phyloP scores from a whole-genome alignment of 139 green algal genomes.

The Chlamydomonas sp. region DNA sequence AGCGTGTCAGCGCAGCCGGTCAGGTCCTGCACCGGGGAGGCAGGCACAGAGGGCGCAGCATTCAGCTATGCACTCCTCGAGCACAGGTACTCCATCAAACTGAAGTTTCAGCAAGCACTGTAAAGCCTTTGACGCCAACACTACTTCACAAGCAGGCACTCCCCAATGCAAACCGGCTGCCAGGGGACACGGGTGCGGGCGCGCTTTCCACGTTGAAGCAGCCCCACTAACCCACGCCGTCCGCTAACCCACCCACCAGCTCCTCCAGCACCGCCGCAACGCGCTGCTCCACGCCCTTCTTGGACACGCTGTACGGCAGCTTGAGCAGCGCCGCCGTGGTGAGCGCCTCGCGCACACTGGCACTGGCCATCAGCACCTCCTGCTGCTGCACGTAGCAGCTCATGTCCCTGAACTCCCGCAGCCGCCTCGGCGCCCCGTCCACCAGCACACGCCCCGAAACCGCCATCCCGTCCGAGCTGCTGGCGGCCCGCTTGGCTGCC shows the following conservation, averaged over 20 bases:
- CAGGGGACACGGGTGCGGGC: too few species aligned
- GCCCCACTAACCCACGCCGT: too few species aligned
- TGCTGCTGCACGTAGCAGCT: conserved; percentile 72
- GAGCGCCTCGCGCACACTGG: conserved; percentile 70
- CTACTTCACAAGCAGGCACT: too few species aligned
- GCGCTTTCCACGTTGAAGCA: too few species aligned
- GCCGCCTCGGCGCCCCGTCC: background rate
- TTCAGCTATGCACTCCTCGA: too few species aligned
- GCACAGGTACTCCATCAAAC: too few species aligned
- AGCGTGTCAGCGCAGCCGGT: background rate
- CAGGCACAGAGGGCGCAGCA: background rate
- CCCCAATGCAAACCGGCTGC: too few species aligned
- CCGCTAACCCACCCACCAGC: conserved; percentile 49
- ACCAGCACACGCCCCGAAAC: background rate
- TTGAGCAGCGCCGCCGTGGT: conserved; percentile 66
- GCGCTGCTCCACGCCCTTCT: conserved; percentile 38
- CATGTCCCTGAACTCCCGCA: background rate
- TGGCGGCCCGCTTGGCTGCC: too few species aligned
- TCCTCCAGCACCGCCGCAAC: conserved; percentile 71
- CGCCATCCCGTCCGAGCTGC: too few species aligned
- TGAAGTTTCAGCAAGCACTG: too few species aligned
- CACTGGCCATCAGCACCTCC: conserved; percentile 62
- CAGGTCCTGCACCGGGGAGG: background rate
- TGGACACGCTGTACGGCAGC: conserved; percentile 56
- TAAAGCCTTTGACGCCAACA: too few species aligned